Conservation (phyloP, 495 filamentous ascomycete species). For the Lasiosphaeria ovina region DNA sequence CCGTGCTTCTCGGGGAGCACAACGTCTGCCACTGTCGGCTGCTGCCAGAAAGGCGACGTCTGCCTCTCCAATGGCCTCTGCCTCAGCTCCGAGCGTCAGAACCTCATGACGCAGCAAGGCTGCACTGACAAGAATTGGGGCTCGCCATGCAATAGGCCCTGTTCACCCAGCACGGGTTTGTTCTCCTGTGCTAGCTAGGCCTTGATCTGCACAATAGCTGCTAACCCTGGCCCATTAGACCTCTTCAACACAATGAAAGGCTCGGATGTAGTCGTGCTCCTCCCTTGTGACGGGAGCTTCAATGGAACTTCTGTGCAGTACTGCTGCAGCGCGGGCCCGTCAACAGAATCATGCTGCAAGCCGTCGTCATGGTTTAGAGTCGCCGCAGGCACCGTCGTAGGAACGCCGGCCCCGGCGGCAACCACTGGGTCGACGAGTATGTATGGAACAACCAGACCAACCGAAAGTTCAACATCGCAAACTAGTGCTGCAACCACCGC, state of each 20-base stretch:
- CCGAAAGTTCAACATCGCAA: not conserved
- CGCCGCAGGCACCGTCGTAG: slow-evolving; percentile 15
- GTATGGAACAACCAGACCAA: not conserved
- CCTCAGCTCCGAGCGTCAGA: slow-evolving; percentile 15
- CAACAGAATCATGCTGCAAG: slow-evolving; percentile 11
- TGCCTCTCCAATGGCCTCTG: slow-evolving; percentile 28
- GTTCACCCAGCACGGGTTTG: slow-evolving; percentile 7
- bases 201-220: not conserved
- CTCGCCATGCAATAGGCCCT: slow-evolving; percentile 17
- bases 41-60: slow-evolving; percentile 22
- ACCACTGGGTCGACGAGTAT: not conserved
- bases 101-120: slow-evolving; percentile 29
- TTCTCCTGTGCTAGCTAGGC: not conserved
- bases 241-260: not conserved
- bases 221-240: not conserved
- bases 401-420: not conserved
- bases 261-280: slow-evolving; percentile 10
- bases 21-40: slow-evolving; percentile 2
- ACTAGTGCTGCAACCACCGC: not conserved
- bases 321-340: slow-evolving; percentile 21
- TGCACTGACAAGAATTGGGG: slow-evolving; percentile 25
- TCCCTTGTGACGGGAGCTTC: slow-evolving; percentile 19
- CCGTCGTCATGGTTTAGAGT: slow-evolving; percentile 5
- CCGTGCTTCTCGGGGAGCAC: slow-evolving; percentile 12
- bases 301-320: slow-evolving; percentile 12